Evolutionary conservation across 108 stramenopile species (phyloP).

Genomic region (Cyclostephanos tholiformis): DNA sequence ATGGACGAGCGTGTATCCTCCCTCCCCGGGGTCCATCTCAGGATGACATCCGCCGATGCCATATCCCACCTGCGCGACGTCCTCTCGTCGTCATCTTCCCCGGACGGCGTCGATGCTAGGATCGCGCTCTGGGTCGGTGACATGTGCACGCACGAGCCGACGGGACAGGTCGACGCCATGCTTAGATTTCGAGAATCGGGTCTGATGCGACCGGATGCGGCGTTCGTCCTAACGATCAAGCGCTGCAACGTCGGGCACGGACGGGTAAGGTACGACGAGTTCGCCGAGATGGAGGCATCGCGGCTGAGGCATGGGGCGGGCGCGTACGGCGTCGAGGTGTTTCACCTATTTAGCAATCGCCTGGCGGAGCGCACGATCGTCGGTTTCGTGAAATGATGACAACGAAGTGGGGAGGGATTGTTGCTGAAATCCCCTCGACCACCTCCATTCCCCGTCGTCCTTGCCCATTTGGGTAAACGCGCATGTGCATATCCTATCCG

Average conservation of each 20-base stretch:
- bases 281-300: constrained; percentile 43
- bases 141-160: constrained; percentile 67
- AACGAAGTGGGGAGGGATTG: neutral
- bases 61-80: constrained; percentile 35
- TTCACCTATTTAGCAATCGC: constrained; percentile 67
- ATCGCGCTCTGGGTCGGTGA: constrained; percentile 62
- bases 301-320: constrained; percentile 31
- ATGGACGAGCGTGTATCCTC: constrained; percentile 39
- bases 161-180: constrained; percentile 54
- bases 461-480: too few species aligned
- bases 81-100: constrained; percentile 32
- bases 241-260: constrained; percentile 65
- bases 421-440: too few species aligned
- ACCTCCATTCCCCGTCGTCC: too few species aligned
- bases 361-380: constrained; percentile 64
- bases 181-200: constrained; percentile 40
- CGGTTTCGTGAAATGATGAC: constrained; percentile 41
- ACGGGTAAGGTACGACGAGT: constrained; percentile 50
- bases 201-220: constrained; percentile 30
- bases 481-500: too few species aligned
- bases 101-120: neutral
- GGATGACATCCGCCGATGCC: constrained; percentile 42
- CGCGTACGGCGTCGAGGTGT: constrained; percentile 29
- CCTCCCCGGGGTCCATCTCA: constrained; percentile 38
- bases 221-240: constrained; percentile 69